phyloP scores from a whole-genome alignment of 2,329 filamentous ascomycete species.

The Pleurostoma richardsiae region DNA sequence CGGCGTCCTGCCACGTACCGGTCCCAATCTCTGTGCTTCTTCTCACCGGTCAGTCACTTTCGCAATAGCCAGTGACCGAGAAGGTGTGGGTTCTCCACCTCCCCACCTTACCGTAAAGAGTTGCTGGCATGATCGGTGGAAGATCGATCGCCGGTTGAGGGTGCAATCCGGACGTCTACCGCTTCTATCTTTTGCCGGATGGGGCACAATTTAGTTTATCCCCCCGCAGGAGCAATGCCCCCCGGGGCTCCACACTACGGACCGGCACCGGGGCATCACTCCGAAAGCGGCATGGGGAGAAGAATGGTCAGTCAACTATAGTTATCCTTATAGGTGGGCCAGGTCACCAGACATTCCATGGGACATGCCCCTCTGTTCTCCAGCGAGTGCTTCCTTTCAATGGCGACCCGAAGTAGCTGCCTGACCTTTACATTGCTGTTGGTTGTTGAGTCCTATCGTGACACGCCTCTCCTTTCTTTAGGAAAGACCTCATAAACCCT shows the following conservation, averaged over 20 bases:
- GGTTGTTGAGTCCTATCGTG: not conserved
- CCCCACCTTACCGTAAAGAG: no score
- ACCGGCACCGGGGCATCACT: not conserved
- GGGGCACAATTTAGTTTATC: no score
- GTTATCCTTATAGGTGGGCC: not conserved
- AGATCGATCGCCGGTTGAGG: no score
- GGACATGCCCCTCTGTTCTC: not conserved
- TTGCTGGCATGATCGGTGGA: no score
- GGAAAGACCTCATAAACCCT: not conserved
- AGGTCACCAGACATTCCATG: not conserved
- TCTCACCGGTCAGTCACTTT: no score
- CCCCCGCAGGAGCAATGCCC: not conserved
- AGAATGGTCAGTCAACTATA: not conserved
- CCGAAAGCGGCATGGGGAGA: not conserved
- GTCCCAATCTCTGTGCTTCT: no score
- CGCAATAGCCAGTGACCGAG: no score
- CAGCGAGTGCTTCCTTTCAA: not conserved
- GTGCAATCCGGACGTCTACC: no score
- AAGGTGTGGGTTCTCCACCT: no score
- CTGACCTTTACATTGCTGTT: not conserved
- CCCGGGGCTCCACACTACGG: not conserved
- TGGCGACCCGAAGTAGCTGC: not conserved
- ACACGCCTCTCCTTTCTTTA: not conserved
- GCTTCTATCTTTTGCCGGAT: no score
- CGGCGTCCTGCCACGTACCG: no score